Percentiles rank a stretch among this genome's conserved stretches.
phyloP scores from a whole-genome alignment of 352 stramenopile species.

The Globisporangium splendens region DNA sequence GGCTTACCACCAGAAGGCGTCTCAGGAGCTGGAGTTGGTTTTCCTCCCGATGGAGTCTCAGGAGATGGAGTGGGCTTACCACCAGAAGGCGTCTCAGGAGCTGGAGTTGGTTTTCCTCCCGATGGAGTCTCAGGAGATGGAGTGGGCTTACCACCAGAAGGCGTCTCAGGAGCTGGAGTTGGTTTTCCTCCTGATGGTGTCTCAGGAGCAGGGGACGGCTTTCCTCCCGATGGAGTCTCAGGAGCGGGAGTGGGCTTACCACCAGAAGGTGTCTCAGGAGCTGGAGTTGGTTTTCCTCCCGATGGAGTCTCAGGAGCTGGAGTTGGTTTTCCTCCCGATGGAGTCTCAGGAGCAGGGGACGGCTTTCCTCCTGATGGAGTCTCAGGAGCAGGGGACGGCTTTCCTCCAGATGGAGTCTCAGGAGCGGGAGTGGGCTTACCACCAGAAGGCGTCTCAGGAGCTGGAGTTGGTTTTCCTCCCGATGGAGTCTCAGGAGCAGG shows the following conservation, averaged over 20 bases:
- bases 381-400: conserved; percentile 2
- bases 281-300: conserved; percentile 10
- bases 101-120: conserved; percentile 1
- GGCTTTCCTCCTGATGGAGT: conserved; percentile 1
- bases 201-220: conserved; percentile 3
- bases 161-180: too few species aligned
- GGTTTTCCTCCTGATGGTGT: background rate
- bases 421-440: background rate
- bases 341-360: conserved; percentile 2
- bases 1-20: conserved; percentile 1
- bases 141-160: conserved; percentile 14
- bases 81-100: background rate
- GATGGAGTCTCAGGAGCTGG: background rate
- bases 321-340: background rate
- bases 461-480: conserved; percentile 1
- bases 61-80: conserved; percentile 6
- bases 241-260: conserved; percentile 1
- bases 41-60: background rate
- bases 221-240: background rate
- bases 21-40: conserved; percentile 8
- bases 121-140: conserved; percentile 1
- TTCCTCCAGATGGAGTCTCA: background rate
- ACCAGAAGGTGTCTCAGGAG: conserved; percentile 2
- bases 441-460: background rate
- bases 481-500: conserved; percentile 1